Evolutionary conservation across 345 rosid genomes (phyloP).

Genomic region (Sisymbrium irio): DNA sequence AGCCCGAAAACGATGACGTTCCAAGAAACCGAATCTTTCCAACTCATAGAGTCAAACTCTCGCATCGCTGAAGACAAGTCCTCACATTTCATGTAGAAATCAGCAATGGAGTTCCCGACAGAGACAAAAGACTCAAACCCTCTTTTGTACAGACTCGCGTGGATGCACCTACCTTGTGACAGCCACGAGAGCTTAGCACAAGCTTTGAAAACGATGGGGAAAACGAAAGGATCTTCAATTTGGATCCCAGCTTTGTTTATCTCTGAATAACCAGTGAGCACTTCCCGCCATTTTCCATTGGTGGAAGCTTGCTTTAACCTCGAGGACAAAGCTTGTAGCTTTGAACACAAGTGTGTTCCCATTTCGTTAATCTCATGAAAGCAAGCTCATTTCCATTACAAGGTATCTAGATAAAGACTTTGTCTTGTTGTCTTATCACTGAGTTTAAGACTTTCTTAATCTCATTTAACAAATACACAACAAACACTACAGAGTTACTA

Average conservation of each 20-base stretch:
- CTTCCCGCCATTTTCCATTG: slow-evolving; percentile 54
- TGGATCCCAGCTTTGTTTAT: slow-evolving; percentile 39
- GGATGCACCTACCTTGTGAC: slow-evolving; percentile 44
- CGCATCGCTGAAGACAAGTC: slow-evolving; percentile 43
- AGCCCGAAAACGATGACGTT: slow-evolving; percentile 56
- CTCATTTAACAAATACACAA: not conserved
- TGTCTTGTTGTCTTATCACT: no score
- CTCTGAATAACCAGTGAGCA: slow-evolving; percentile 41
- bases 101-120: slow-evolving; percentile 56
- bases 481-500: not conserved
- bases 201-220: slow-evolving; percentile 56
- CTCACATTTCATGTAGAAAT: slow-evolving; percentile 56
- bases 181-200: slow-evolving; percentile 44
- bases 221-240: slow-evolving; percentile 42
- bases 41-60: slow-evolving; percentile 39
- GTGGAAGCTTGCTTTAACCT: slow-evolving; percentile 47
- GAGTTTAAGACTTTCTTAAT: not conserved
- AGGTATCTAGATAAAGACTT: not conserved
- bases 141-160: slow-evolving; percentile 50
- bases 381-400: slow-evolving; percentile 25
- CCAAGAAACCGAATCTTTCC: slow-evolving; percentile 68
- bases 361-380: not conserved
- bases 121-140: slow-evolving; percentile 51
- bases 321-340: slow-evolving; percentile 35
- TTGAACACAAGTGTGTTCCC: slow-evolving; percentile 29